Evolutionary conservation across 2,329 filamentous ascomycete species (phyloP), one percentile per base, ranked within the genome.

Genomic region (Colletotrichum noveboracense): DNA sequence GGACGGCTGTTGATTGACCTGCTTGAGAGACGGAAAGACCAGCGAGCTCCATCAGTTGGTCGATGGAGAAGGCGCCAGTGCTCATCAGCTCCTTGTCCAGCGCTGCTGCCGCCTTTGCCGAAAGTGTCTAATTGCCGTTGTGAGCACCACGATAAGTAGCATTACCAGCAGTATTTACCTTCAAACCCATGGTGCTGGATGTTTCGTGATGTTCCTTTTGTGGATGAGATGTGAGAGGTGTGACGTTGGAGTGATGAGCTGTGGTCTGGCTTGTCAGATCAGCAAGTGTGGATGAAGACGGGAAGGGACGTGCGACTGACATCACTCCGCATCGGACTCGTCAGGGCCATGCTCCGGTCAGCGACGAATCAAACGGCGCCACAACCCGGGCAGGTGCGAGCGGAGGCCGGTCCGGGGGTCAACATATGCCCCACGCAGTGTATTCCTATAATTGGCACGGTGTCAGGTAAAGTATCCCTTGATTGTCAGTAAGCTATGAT

Each of bases 1-100:
- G 21, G 16, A 36, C 24, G 18, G 16, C 7, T n/a, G 4, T 7
- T 21, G 24, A 48, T 56, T 74, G 82, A 96, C 95, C 93, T 66
- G 94, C 96, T 88, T 98, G 96, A 14, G 96, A 96, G 30, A 98
- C 96, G 1, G 96, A 96, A 1, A 99, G 89, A 0, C 97, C 97
- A 58, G 97, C 97, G 9, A 99, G 88, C 83, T 98, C 97, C 97
- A 99, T 98, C 65, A 99, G 88, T 85, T 99, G 97, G 82, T 98
- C 97, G 71, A 99, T 91, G 13, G 95, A 98, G 86, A 98, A 99
- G 10, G 94, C 96, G 1, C 93, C 92, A 13, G 91, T 91, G 82
- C 92, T 94, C 96, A 99, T 98, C 77, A 99, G 93, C 83, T 99
- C 96, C 84, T 95, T 93, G 83, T 99, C 97, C 21, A 99, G 91